Base-by-base conservation (phyloP, 352 stramenopile genomes). In the Pythium dissotocum region DNA sequence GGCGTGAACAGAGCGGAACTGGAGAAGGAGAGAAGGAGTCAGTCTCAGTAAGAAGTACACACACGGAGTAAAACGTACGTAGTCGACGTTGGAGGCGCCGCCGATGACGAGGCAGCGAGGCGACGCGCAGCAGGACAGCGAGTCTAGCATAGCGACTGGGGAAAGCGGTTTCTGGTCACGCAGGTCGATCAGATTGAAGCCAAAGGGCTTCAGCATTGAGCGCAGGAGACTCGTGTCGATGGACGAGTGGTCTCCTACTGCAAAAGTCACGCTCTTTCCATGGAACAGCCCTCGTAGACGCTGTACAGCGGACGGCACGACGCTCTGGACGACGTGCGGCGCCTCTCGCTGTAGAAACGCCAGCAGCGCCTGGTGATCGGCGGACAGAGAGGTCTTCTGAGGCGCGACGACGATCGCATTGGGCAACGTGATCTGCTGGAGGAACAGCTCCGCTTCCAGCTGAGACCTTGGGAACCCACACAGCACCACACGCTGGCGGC, bases 61-160 rank as follows among this genome's bases (percentile, higher is more conserved):
- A 6, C 21, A 26, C 6, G 33, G 26, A 49, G 7, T 44, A 8
- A 18, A 21, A 76, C 65, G 21, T 62, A 78, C 71, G n/a, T 82
- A 77, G 18, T 58, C 70, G 28, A 72, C n/a, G 35, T 60, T 63
- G 8, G 73, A 61, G 7, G 67, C 44, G 1, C 58, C 64, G 38
- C 70, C 69, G 7, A 89, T 18, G 0, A 89, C 63, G 13, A 89
- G 58, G 48, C 76, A 84, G n/a, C 65, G 65, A 38, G 65, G 54
- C 14, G 44, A 49, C 6, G 24, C 14, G 42, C 49, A 46, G 4
- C 38, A 18, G 6, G 53, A 32, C 9, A 71, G 26, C 0, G 44
- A 26, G 35, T 64, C 60, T 6, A 72, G 18, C 9, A 42, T 65
- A 16, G 48, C 40, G 21, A 52, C 28, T 6, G 26, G 13, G 14